Base-by-base conservation (phyloP, 2,329 filamentous ascomycete genomes). In the Fonsecaea monophora region DNA sequence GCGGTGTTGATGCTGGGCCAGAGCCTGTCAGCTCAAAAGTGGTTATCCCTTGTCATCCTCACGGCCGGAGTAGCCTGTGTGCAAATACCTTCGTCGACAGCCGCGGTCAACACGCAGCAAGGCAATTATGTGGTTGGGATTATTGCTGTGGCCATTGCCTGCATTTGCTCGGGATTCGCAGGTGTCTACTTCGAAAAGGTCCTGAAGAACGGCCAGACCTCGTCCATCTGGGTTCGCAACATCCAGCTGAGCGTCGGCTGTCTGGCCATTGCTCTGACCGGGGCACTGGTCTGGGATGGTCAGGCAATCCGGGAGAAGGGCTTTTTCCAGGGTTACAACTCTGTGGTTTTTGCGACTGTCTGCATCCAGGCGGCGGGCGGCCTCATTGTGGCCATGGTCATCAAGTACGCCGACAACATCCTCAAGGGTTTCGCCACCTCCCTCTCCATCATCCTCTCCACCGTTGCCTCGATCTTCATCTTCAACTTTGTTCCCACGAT, bases 211-310 rank as follows among this genome's bases (percentile, higher is more conserved):
- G 90, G 90, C 21, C 85, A 85, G 1, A 85, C 88, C 58, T 89
- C 89, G 6, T 94, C 92, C 0, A 84, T 98, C 12, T 99, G 95
- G 95, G 89, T 95, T 37, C 89, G 95, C 69, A 98, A 98, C 77
- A 90, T 97, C 59, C 95, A 99, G 78, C 83, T 98, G 32, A 94
- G 92, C 1, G 92, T 97, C 75, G 98, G 96, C 81, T 96, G 94
- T 1, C 83, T 98, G 1, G 94, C 97, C 73, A 92, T 94, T 0
- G 91, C 94, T 0, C 82, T 97, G 0, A 87, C 96, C 61, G 95
- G 94, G 1, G 89, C 98, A 3, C 80, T 96, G 2, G 91, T 91
- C 79, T 91, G 92, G 71, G 95, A 99, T 72, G 94, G 94, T 21
- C 87, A 88, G 68, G 89, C 91, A 40, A 94, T 98, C 71, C 85